Conservation (phyloP, 148 eudicot genomes). For the Dysphania ambrosioides region DNA sequence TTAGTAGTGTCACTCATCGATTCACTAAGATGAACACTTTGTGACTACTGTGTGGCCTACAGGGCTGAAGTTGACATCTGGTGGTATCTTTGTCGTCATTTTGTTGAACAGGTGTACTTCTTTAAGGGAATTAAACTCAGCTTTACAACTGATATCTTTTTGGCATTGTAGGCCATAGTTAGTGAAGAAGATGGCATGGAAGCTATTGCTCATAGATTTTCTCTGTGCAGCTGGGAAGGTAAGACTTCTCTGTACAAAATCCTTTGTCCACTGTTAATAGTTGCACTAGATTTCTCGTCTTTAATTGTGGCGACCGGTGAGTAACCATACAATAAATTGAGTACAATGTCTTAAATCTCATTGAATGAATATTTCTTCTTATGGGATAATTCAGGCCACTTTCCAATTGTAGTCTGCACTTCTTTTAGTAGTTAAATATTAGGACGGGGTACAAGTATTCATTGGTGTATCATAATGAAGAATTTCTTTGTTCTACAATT, state of each 20-base stretch:
- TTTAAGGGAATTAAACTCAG: too few relatives aligned
- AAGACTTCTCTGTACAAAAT: not conserved
- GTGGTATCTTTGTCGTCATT: not conserved
- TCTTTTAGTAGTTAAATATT: not conserved
- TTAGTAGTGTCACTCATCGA: too few relatives aligned
- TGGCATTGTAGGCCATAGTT: constrained; percentile 67
- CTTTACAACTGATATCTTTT: constrained; percentile 13
- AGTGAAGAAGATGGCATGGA: constrained; percentile 97
- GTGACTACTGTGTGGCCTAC: too few relatives aligned
- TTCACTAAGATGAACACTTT: too few relatives aligned
- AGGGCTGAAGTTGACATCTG: too few relatives aligned
- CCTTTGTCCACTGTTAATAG: not conserved
- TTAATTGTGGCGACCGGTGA: not conserved
- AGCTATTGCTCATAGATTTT: constrained; percentile 86
- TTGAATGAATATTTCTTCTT: not conserved
- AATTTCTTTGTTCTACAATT: not conserved
- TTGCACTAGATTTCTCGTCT: not conserved
- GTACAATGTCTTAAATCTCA: not conserved
- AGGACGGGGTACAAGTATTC: not conserved
- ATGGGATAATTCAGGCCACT: not conserved
- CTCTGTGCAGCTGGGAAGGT: constrained; percentile 92
- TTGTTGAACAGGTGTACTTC: not conserved
- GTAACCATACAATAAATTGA: not conserved
- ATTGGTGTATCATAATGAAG: not conserved
- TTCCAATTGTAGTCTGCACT: not conserved